These are phyloP conservation scores for Candida xiaguanensis DNA, from an alignment of 805 yeast genomes.

Conservation along the genomic window DNA sequence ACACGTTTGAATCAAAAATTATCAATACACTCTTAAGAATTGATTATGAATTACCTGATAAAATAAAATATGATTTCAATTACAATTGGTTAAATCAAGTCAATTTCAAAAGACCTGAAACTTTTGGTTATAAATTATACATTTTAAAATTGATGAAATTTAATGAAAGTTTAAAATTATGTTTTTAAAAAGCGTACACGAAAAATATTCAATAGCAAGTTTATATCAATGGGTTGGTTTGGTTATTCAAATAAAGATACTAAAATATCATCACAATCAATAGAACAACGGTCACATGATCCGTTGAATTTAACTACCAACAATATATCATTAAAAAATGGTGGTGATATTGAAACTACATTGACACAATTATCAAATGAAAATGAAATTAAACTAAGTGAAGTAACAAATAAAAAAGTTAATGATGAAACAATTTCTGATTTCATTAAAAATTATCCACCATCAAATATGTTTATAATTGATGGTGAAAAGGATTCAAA, in stretches of 20 bases:
- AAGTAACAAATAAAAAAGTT: constrained; percentile 9
- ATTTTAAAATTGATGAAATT: constrained; percentile 24
- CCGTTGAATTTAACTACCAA: constrained; percentile 16
- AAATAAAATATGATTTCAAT: constrained; percentile 21
- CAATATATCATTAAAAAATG: neutral
- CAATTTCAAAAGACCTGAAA: constrained; percentile 6
- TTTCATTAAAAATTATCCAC: constrained; percentile 25
- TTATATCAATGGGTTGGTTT: constrained; percentile 15
- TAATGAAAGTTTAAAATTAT: constrained; percentile 23
- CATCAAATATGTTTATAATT: constrained; percentile 34
- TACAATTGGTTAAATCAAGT: constrained; percentile 19
- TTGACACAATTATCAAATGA: neutral
- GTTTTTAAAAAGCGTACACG: constrained; percentile 16
- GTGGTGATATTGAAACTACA: constrained; percentile 6
- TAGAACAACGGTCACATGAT: constrained; percentile 26
- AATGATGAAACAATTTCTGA: constrained; percentile 21
- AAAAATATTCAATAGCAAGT: neutral
- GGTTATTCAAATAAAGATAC: constrained; percentile 7
- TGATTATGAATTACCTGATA: constrained; percentile 19
- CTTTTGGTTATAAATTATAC: constrained; percentile 22
- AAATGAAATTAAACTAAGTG: constrained; percentile 13
- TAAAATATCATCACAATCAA: neutral
- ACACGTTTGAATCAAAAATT: constrained; percentile 19
- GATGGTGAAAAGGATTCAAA: constrained; percentile 38
- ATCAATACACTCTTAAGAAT: constrained; percentile 21